A percentile compares a stretch with the other conserved stretches of the same genome.
Evolutionary conservation across 2,329 filamentous ascomycete species (phyloP).

Genomic region (Talaromyces pinophilus): DNA sequence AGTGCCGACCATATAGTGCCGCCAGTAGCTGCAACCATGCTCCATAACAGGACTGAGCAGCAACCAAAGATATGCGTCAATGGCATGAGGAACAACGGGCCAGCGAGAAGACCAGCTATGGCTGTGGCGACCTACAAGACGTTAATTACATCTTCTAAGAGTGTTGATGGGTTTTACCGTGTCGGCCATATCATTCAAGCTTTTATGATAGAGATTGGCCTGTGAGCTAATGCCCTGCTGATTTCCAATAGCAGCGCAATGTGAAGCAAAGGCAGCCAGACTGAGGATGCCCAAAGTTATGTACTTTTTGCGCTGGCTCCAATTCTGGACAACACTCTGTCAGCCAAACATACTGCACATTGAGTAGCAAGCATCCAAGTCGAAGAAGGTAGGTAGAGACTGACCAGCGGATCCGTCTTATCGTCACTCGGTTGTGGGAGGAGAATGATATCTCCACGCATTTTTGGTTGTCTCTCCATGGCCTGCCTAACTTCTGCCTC

Average conservation of each 20-base stretch:
- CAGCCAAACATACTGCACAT: neutral
- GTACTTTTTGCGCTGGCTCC: conserved; percentile 22
- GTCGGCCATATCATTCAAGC: conserved; percentile 24
- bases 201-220: conserved; percentile 26
- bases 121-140: conserved; percentile 13
- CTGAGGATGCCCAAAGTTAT: conserved; percentile 15
- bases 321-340: conserved; percentile 14
- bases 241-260: conserved; percentile 18
- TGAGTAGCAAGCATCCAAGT: neutral
- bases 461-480: conserved; percentile 14
- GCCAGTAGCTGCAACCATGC: conserved; percentile 13
- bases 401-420: conserved; percentile 16
- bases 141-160: neutral
- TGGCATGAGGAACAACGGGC: conserved; percentile 17
- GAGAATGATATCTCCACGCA: conserved; percentile 20
- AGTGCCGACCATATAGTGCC: conserved; percentile 21
- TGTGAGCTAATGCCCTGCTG: conserved; percentile 24
- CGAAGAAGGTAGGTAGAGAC: neutral
- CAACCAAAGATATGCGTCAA: conserved; percentile 22
- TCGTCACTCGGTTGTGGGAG: conserved; percentile 20
- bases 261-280: conserved; percentile 18
- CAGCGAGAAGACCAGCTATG: conserved; percentile 16
- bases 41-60: conserved; percentile 20
- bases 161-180: conserved; percentile 13
- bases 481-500: neutral